These are phyloP conservation scores for Xylaria sp. DNA, from an alignment of 2,329 filamentous ascomycete species.

Conservation along the genomic window DNA sequence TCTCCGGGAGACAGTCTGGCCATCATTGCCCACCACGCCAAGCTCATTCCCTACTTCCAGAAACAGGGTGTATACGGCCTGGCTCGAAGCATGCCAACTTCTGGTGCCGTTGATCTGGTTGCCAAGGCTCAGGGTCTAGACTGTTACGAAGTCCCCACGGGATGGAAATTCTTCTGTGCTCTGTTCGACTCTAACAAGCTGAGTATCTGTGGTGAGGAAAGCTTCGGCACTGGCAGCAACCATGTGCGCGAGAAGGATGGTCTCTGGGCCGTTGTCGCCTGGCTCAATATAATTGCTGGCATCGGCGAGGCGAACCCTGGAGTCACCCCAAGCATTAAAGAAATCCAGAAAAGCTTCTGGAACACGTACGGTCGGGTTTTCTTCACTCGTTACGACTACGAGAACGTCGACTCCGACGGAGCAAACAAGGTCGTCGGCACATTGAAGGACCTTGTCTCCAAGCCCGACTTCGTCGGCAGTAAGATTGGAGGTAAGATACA, in stretches of 20 bases:
- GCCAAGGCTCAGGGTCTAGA: slow-evolving; percentile 92
- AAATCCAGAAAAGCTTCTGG: slow-evolving; percentile 99
- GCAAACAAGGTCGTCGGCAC: slow-evolving; percentile 90
- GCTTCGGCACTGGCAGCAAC: slow-evolving; percentile 97
- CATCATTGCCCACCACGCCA: slow-evolving; percentile 96
- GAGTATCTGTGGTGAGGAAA: slow-evolving; percentile 98
- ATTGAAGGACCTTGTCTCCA: slow-evolving; percentile 80
- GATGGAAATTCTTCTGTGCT: slow-evolving; percentile 99
- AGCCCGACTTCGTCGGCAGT: slow-evolving; percentile 81
- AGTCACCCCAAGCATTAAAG: slow-evolving; percentile 89
- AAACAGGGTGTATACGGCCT: slow-evolving; percentile 96
- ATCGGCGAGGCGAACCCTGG: slow-evolving; percentile 84
- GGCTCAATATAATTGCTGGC: slow-evolving; percentile 98
- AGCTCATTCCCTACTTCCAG: slow-evolving; percentile 98
- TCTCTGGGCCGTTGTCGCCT: slow-evolving; percentile 95
- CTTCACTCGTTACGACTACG: slow-evolving; percentile 99
- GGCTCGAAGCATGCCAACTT: slow-evolving; percentile 97
- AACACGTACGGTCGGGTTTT: slow-evolving; percentile 94
- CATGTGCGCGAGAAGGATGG: slow-evolving; percentile 99
- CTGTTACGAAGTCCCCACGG: slow-evolving; percentile 96
- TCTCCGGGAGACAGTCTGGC: slow-evolving; percentile 97
- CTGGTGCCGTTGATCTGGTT: slow-evolving; percentile 92
- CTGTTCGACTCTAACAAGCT: slow-evolving; percentile 95
- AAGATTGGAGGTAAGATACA: slow-evolving; percentile 70
- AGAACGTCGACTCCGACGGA: slow-evolving; percentile 90